Evolutionary conservation across 345 rosid species (phyloP), one percentile per base, ranked within the genome.

Genomic region (Brassica carinata): DNA sequence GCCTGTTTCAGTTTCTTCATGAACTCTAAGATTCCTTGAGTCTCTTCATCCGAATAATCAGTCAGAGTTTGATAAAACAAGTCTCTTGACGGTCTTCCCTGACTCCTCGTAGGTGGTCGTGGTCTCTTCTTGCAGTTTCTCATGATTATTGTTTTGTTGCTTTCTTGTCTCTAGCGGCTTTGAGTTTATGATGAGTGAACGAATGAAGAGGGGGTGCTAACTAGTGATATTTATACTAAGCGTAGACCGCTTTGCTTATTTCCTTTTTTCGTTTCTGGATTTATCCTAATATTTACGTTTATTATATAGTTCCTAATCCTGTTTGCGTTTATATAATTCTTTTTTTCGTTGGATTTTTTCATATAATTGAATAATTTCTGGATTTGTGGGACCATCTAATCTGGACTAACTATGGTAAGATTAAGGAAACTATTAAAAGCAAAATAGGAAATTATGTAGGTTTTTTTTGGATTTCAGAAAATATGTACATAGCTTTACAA

Each of bases 1-100:
- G 5, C 57, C 10, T 11, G 27, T 64, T 33, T 23, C 58, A 78
- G 2, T 23, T 71, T 78, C 1, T 1, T 51, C 23, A 71, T 15
- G 26, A 71, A 64, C 0, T 64, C 10, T 3, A 7, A 48, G 17
- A 64, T 4, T 14, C 65, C 8, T 48, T 33, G 57, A 2, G 51
- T 70, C 70, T 77, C 70, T 48, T 77, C 70, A 2, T 77, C 38
- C 57, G 66, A 66, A 14, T 8, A 14, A 19, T 62, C 17, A 8
- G 7, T 14, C 4, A 53, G 55, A 62, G 8, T 30, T 70, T 70
- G 13, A 31, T 68, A 17, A 27, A 40, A 43, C 51, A 43, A 43
- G 51, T 43, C 51, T 43, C 14, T 43, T 43, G 51, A 43, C 51
- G 14, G 51, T 10, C 11, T 43, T 10, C 11, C 51, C 51, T 43